These are phyloP conservation scores for Cryptococcus sp. DNA, from an alignment of 1,284 basidiomycete species.

Conservation along the genomic window DNA sequence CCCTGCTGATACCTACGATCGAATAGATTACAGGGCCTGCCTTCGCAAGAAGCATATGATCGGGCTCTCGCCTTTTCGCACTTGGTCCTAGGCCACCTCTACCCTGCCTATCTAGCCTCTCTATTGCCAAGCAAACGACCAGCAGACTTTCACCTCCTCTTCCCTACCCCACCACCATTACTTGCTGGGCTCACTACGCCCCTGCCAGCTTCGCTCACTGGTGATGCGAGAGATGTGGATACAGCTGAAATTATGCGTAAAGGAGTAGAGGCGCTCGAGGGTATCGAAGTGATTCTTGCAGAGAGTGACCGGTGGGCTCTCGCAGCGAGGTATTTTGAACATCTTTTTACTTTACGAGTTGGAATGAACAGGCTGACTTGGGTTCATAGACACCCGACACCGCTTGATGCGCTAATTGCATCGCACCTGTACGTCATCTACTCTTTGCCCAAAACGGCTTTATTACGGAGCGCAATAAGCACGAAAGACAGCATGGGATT, in stretches of 20 bases:
- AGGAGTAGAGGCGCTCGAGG: slow-evolving; percentile 36
- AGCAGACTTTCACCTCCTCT: slow-evolving; percentile 18
- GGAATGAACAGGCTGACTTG: slow-evolving; percentile 2
- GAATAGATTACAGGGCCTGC: slow-evolving; percentile 38
- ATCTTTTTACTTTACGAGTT: too few species aligned
- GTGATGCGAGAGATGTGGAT: slow-evolving; percentile 35
- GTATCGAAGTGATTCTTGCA: slow-evolving; percentile 21
- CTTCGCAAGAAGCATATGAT: slow-evolving; percentile 40
- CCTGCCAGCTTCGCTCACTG: slow-evolving; percentile 43
- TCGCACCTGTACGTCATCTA: slow-evolving; percentile 46
- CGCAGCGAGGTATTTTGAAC: slow-evolving; percentile 33
- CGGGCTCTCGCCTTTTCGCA: slow-evolving; percentile 41
- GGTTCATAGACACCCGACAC: slow-evolving; percentile 34
- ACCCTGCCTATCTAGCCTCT: slow-evolving; percentile 36
- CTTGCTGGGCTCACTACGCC: slow-evolving; percentile 43
- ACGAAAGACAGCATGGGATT: slow-evolving; percentile 20
- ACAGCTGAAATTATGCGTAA: slow-evolving; percentile 17
- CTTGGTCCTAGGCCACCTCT: slow-evolving; percentile 32
- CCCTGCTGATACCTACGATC: neutral
- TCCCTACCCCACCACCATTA: slow-evolving; percentile 39
- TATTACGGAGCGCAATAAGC: slow-evolving; percentile 25
- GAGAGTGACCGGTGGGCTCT: slow-evolving; percentile 31
- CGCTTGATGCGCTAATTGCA: slow-evolving; percentile 49
- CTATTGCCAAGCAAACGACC: slow-evolving; percentile 2
- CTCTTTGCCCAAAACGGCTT: slow-evolving; percentile 22